These are phyloP conservation scores for Phyllosticta citribraziliensis DNA, from an alignment of 2,329 filamentous ascomycete genomes.

Conservation along the genomic window DNA sequence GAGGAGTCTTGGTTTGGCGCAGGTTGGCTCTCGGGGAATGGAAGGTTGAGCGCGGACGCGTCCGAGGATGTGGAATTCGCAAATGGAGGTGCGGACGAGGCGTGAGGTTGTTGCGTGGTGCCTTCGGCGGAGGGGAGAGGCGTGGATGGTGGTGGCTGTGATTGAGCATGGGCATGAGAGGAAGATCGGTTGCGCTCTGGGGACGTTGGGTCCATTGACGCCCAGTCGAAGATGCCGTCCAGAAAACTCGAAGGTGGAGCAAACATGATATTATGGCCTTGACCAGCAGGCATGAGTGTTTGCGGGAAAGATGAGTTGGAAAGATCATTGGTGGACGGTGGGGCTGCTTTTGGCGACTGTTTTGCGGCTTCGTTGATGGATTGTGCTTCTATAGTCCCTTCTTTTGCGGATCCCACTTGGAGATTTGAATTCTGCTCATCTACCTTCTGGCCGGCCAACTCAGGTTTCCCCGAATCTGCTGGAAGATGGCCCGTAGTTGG, in stretches of 20 bases:
- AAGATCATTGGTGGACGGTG: not conserved
- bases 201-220: constrained; percentile 10
- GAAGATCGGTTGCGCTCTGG: constrained; percentile 6
- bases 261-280: constrained; percentile 21
- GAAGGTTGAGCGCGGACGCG: constrained; percentile 16
- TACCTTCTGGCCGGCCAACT: not conserved
- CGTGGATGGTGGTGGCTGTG: constrained; percentile 13
- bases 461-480: not conserved
- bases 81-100: not conserved
- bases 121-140: constrained; percentile 11
- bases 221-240: constrained; percentile 30
- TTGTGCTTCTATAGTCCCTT: not conserved
- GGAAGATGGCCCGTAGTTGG: not conserved
- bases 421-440: not conserved
- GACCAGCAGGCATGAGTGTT: not conserved
- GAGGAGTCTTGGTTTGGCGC: constrained; percentile 11
- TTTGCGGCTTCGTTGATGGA: not conserved
- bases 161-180: constrained; percentile 6
- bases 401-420: not conserved
- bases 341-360: not conserved
- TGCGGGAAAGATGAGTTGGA: not conserved
- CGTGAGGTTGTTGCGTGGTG: not conserved
- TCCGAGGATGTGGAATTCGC: not conserved
- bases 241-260: constrained; percentile 26
- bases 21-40: constrained; percentile 29